Conservation (phyloP, 805 yeast species). For the Wickerhamomyces chaumierensis region DNA sequence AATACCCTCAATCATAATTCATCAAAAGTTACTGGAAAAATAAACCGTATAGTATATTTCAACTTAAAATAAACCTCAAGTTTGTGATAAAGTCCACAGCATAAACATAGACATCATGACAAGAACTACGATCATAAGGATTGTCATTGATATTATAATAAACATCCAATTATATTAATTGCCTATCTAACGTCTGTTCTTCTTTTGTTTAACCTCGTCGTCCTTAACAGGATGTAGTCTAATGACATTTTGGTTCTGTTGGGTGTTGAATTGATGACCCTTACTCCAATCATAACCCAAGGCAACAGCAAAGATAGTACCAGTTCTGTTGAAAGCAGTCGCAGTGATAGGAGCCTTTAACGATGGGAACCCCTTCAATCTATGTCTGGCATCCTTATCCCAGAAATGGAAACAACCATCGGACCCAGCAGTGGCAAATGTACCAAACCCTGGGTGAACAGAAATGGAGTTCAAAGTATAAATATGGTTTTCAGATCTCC, state of each 20-base stretch:
- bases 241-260: constrained; percentile 62
- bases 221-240: constrained; percentile 80
- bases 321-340: constrained; percentile 72
- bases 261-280: constrained; percentile 70
- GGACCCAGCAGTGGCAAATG: constrained; percentile 87
- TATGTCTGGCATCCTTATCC: constrained; percentile 88
- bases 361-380: constrained; percentile 71
- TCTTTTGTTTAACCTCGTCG: constrained; percentile 61
- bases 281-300: constrained; percentile 93
- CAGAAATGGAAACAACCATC: constrained; percentile 92
- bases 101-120: no score
- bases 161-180: no score
- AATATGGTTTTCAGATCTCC: constrained; percentile 50
- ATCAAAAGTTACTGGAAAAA: no score
- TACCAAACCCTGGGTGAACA: constrained; percentile 85
- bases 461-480: constrained; percentile 71
- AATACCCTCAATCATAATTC: no score
- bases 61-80: no score
- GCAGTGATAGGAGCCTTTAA: constrained; percentile 61
- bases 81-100: no score
- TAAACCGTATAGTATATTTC: no score
- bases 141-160: no score
- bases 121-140: no score
- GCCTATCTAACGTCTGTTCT: constrained; percentile 19
- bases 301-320: constrained; percentile 83